Evolutionary conservation across 2,329 filamentous ascomycete genomes (phyloP), one percentile per base, ranked within the genome.

Genomic region (Ophiostoma tasmaniense): DNA sequence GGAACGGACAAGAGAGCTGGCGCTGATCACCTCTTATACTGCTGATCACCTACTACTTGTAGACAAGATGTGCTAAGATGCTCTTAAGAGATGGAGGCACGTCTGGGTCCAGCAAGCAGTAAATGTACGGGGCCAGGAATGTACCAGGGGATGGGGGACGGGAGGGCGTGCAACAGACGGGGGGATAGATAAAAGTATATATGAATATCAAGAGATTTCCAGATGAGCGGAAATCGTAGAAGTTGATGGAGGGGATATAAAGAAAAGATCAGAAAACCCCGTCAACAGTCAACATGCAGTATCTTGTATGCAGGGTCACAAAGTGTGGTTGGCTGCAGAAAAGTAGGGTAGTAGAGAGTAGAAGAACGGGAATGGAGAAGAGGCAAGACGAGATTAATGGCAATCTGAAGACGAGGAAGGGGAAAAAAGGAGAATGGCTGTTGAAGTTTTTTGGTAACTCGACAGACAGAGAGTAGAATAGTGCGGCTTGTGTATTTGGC

Each of bases 41-140:
- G 68, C 68, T 69, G 68, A 69, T 69, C 68, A 33, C 61, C 64
- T 65, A 52, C 68, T 69, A 22, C 35, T 69, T 69, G 30, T 35
- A 61, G 66, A 13, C 25, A 59, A 59, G 64, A 25, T 28, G 17
- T 39, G 35, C 35, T 25, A 17, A 17, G n/a, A 39, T 25, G 8
- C 13, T 37, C 13, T 7, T 39, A 7, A n/a, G 37, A 67, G 55
- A 39, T 37, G n/a, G 33, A 42, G 52, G 11, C 20, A 45, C n/a
- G 25, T 55, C 50, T 45, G 3, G 3, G 50, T 25, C 22, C 50
- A 55, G 11, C 22, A 55, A 13, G 50, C 22, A 22, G 45, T 22
- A 22, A 52, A 20, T 10, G 20, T 22, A 52, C 7, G 39, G 39
- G 39, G 39, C 39, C 39, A 52, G 45, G 8, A 52, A 55, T 55